Evolutionary conservation across 441 rosid species (phyloP), one percentile per base, ranked within the genome.

Genomic region (Eruca vesicaria): DNA sequence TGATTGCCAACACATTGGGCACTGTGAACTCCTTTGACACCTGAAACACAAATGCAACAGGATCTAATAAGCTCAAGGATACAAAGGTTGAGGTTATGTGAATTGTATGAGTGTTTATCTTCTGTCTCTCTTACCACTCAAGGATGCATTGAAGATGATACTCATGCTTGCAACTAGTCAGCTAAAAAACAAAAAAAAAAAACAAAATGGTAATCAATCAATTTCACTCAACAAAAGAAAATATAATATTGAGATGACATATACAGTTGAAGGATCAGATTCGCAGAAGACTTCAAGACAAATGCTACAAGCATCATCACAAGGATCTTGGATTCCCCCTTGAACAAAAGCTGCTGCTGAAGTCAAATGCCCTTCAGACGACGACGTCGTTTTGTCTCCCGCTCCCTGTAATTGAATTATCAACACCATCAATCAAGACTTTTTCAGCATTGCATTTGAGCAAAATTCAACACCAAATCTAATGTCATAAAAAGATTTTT

Each of bases 21-120:
- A 94, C 73, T 92, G 98, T 60, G 99, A 92, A 74, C 99, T 94
- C 84, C 98, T 90, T 78, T 94, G 99, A 74, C 99, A 94, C 99
- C 99, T 94, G 73, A 58, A 80, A 38, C 12, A 38, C 10, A 66
- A 53, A 61, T 35, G 29, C 7, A 64, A 67, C 26, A 72, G 6
- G n/a, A 23, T 29, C 65, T 11, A 18, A 66, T 53, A 52, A 62
- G 48, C 50, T 60, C 41, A 69, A 26, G 11, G 15, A 57, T 15
- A 56, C 15, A 57, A 61, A 28, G 14, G 29, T 36, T 35, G 19
- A 35, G 63, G 26, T 7, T 29, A 23, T 43, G 35, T 12, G 29
- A 26, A 35, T 3, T 23, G 35, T 6, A 38, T 23, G 11, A 29
- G 65, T 29, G 20, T 18, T 72, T 18, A 0, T 63, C 16, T 36